Evolutionary conservation across 768 basidiomycete genomes (phyloP).

Genomic region (Daedaleopsis sinensis): DNA sequence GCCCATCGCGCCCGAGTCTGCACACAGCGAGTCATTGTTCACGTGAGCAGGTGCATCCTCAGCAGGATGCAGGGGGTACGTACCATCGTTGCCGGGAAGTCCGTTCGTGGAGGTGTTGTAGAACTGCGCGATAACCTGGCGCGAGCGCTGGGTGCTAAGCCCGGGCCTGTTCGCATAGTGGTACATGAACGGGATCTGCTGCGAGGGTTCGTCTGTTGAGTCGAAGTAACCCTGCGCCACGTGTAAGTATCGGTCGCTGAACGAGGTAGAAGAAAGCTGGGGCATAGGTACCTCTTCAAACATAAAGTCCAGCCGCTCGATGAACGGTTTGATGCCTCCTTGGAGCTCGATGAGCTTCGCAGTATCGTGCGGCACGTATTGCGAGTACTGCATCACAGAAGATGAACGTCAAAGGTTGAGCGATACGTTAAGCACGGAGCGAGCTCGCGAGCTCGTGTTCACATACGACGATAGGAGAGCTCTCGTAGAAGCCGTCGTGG

Average conservation of each 20-base stretch:
- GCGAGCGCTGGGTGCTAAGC: slow-evolving; percentile 55
- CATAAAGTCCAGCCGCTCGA: slow-evolving; percentile 57
- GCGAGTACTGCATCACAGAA: slow-evolving; percentile 18
- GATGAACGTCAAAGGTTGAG: too few species aligned
- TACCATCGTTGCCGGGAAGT: slow-evolving; percentile 69
- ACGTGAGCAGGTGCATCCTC: neutral
- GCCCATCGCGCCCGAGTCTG: slow-evolving; percentile 58
- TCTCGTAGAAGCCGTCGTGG: slow-evolving; percentile 67
- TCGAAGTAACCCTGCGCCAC: too few species aligned
- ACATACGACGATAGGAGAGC: slow-evolving; percentile 58
- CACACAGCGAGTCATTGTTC: too few species aligned
- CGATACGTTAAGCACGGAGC: too few species aligned
- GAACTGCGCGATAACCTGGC: slow-evolving; percentile 55
- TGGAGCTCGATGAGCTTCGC: slow-evolving; percentile 62
- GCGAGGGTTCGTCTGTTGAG: slow-evolving; percentile 64
- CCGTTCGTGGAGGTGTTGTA: slow-evolving; percentile 61
- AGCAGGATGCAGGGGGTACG: slow-evolving; percentile 11
- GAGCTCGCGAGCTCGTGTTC: neutral
- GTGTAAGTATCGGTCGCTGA: too few species aligned
- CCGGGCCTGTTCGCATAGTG: slow-evolving; percentile 67
- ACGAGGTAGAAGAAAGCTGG: too few species aligned
- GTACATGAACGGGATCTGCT: slow-evolving; percentile 73
- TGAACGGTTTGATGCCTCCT: slow-evolving; percentile 58
- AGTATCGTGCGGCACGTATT: slow-evolving; percentile 69
- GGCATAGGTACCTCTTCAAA: slow-evolving; percentile 46